A percentile compares a stretch with the other conserved stretches of the same genome.
Conservation (phyloP, 805 yeast species). For the Jamesozyma gamospora region DNA sequence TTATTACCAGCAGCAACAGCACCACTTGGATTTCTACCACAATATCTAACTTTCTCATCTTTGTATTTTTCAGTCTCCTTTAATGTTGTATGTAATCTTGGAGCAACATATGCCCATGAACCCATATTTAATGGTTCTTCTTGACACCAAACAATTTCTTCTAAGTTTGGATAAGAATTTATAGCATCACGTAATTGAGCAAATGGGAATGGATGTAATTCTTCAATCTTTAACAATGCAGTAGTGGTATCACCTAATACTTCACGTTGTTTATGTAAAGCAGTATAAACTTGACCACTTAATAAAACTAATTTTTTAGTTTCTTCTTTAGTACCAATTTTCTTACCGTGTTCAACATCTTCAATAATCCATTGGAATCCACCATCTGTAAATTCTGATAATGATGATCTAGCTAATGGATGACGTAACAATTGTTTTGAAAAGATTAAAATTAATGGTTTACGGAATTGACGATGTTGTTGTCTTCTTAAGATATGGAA, state of each 20-base stretch:
- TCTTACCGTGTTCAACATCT: constrained; percentile 75
- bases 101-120: constrained; percentile 66
- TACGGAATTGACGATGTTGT: constrained; percentile 98
- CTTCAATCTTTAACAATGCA: constrained; percentile 85
- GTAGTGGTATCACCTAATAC: constrained; percentile 67
- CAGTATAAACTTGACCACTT: constrained; percentile 91
- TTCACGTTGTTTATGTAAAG: constrained; percentile 82
- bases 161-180: constrained; percentile 66
- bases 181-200: constrained; percentile 83
- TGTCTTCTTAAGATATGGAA: constrained; percentile 98
- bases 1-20: constrained; percentile 97
- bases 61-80: constrained; percentile 63
- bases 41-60: constrained; percentile 58
- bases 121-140: constrained; percentile 99
- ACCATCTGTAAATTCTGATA: constrained; percentile 80
- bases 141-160: constrained; percentile 93
- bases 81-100: constrained; percentile 72
- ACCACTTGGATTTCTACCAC: constrained; percentile 97
- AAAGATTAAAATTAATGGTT: constrained; percentile 78
- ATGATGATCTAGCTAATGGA: constrained; percentile 85
- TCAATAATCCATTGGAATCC: constrained; percentile 95
- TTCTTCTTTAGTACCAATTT: constrained; percentile 67
- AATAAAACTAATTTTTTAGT: constrained; percentile 79
- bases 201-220: constrained; percentile 97
- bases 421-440: constrained; percentile 92